Conservation (phyloP, 2,329 filamentous ascomycete species). For the Aspergillus brunneoviolaceus region DNA sequence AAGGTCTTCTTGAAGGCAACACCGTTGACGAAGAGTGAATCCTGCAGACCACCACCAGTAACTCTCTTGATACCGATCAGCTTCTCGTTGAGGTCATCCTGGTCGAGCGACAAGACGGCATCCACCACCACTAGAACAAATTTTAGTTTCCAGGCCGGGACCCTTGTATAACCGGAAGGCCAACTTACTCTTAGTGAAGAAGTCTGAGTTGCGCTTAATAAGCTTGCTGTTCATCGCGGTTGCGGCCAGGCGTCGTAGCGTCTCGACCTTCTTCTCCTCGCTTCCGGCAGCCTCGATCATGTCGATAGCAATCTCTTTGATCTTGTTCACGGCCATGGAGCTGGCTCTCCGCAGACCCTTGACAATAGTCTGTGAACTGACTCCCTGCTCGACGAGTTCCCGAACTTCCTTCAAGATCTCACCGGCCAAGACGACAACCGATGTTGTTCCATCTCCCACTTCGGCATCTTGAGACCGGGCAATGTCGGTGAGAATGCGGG, state of each 20-base stretch:
- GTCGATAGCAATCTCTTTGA: constrained; percentile 89
- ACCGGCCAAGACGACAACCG: constrained; percentile 94
- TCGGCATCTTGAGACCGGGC: constrained; percentile 98
- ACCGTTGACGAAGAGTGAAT: constrained; percentile 94
- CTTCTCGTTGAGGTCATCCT: constrained; percentile 96
- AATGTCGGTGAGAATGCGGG: constrained; percentile 95
- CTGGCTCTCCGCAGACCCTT: constrained; percentile 90
- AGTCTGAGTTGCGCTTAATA: constrained; percentile 93
- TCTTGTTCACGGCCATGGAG: constrained; percentile 92
- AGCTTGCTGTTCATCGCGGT: constrained; percentile 99
- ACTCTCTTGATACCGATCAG: constrained; percentile 99
- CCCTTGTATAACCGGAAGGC: neutral
- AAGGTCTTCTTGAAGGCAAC: constrained; percentile 99
- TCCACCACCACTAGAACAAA: constrained; percentile 82
- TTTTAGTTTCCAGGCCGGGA: constrained; percentile 17
- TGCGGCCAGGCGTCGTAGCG: constrained; percentile 80
- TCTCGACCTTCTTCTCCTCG: constrained; percentile 84
- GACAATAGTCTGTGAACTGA: constrained; percentile 96
- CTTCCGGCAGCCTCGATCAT: constrained; percentile 68
- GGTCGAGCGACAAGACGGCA: constrained; percentile 90
- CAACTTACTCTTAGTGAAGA: constrained; percentile 87
- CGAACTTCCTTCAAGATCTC: constrained; percentile 97
- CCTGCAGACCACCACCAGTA: constrained; percentile 90
- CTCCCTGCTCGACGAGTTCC: constrained; percentile 92
- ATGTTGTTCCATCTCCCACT: constrained; percentile 96